Evolutionary conservation across 2,329 filamentous ascomycete species (phyloP), one percentile per base, ranked within the genome.

Genomic region (Incumbomyces lentus): DNA sequence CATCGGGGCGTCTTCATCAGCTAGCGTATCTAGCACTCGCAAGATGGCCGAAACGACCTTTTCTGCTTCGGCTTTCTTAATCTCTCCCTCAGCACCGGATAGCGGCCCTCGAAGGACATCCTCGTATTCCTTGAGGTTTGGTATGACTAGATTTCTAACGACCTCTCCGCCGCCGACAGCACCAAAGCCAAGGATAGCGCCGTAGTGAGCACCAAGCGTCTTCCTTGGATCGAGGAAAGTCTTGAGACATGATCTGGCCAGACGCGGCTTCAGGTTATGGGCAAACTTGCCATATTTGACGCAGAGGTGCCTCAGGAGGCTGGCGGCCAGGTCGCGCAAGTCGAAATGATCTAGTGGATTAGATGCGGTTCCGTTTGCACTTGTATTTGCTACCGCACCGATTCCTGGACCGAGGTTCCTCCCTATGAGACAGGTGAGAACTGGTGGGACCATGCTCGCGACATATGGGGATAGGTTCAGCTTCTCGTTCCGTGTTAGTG

Each of bases 181-280:
- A 1, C 82, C 74, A 2, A 98, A 71, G 1, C 89, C 90, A 26
- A 81, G 76, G 17, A 98, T 75, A 6, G 90, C 87, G 37, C 92
- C 92, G 61, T 92, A 98, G 59, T 95, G 86, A 1, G 90, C 83
- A 1, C 85, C 80, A 0, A 88, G 77, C 0, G 88, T 81, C 60
- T 89, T 87, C 36, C 81, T 79, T 0, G 87, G 86, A 59, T 95
- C 89, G 26, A 98, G 76, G 64, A 95, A 90, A 58, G 84, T 81
- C 67, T 95, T 95, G 30, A 96, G 76, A 59, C 88, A 95, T 0
- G 89, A 92, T n/a, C 92, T 78, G 3, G 88, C 89, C 26, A 98
- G 81, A 53, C 93, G 86, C 2, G 89, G 82, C 48, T 88, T 86
- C 19, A 96, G 77, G 12, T 87, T 82, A 36, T 84, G 81, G 48